Evolutionary conservation across 2,329 filamentous ascomycete species (phyloP), one percentile per base, ranked within the genome.

Genomic region (Botrytis medusae): DNA sequence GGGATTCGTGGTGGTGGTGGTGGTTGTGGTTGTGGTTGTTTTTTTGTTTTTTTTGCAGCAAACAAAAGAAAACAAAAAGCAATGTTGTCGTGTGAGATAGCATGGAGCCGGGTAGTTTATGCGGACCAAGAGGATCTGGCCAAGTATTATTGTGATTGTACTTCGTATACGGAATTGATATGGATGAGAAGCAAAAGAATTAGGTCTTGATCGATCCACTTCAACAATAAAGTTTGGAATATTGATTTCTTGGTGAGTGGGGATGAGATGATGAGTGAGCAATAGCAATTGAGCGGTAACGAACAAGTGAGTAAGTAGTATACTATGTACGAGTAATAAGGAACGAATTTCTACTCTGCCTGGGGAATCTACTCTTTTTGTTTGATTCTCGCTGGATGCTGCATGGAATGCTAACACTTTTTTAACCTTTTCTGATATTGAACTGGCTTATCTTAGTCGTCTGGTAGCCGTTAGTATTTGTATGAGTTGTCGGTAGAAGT

Each of bases 231-330:
- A 61, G 32, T 32, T 61, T 61, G 59, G 59, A n/a, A 61, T 37
- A 61, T 40, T 40, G 32, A 61, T 61, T 61, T 61, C 59, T 61
- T 61, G 59, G 59, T 61, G 59, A n/a, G 59, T 61, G 59, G 59
- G n/a, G 59, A 61, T 40, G 59, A 37, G 2, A n/a, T 29, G 25
- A 54, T 54, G n/a, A 16, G 6, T 54, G 48, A 25, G 44, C 8
- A 8, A 48, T 22, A 16, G 34, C 22, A 4, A 40, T 61, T 1
- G 59, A 61, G 12, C 59, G 32, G 34, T 40, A 25, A 51, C 48
- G 25, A 60, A 25, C 2, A 18, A 34, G 32, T 14, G n/a, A n/a
- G n/a, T n/a, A n/a, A n/a, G n/a, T n/a, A n/a, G n/a, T n/a, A n/a
- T n/a, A n/a, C n/a, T n/a, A n/a, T n/a, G n/a, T n/a, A n/a, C n/a